Base-by-base conservation (phyloP, 108 stramenopile genomes). In the Parmales sp. region DNA sequence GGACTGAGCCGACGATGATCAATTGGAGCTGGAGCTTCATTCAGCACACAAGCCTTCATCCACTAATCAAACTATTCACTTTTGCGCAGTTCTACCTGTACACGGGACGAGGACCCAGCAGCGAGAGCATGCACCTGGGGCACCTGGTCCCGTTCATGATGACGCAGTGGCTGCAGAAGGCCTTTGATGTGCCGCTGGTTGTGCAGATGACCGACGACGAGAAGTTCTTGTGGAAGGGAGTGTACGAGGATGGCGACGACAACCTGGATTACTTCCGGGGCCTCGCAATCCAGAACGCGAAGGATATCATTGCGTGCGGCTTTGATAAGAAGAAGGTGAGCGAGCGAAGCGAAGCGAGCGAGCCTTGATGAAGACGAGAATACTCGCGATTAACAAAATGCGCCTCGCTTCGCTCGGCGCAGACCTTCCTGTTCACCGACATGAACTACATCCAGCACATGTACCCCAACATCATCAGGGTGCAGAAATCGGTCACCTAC, bases 171-270 rank as follows among this genome's bases (percentile, higher is more conserved):
- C 68, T 97, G 39, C 96, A 98, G 77, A 20, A 34, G 54, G 95
- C 95, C 39, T 97, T 99, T 64, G 78, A 90, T 34, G 91, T 88
- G 70, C 98, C 98, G 0, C 73, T 99, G 50, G 98, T 99, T 34
- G 89, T 99, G 65, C 98, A 99, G 85, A 93, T 99, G 80, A 99
- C 98, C 8, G 98, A 99, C 71, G 98, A 99, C 73, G 98, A 99
- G 82, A 99, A 99, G 79, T 99, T 98, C 70, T 71, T 99, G 5
- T 99, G 95, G 88, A 99, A 99, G 82, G 95, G 91, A 16, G 76
- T 73, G 37, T 92, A 90, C 79, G 69, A 74, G 31, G 78, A 82
- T 37, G 85, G 86, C 63, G 66, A 74, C 63, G 90, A 93, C 70
- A 92, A 90, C 71, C 72, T 98, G 69, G 82, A 91, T 63, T 72